These are phyloP conservation scores for Rubroboletus pulcherrimus DNA, from an alignment of 768 basidiomycete genomes.

Conservation along the genomic window DNA sequence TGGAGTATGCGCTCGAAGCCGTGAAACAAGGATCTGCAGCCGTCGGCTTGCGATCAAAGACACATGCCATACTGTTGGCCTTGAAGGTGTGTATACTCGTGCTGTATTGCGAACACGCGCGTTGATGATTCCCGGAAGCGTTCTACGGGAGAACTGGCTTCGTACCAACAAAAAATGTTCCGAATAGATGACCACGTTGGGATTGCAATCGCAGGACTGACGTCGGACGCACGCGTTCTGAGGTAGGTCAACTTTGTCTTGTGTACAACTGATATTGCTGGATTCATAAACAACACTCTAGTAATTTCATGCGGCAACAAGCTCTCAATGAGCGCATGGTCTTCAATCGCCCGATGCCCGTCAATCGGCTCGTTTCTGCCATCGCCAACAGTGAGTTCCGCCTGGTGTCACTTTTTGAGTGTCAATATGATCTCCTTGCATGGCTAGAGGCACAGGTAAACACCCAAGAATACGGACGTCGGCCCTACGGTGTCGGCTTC, in stretches of 20 bases:
- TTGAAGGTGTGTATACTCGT: constrained; percentile 63
- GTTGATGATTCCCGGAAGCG: constrained; percentile 49
- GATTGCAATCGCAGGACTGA: constrained; percentile 99
- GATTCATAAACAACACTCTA: constrained; percentile 30
- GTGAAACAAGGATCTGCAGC: constrained; percentile 99
- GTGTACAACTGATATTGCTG: neutral
- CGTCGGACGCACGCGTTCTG: constrained; percentile 94
- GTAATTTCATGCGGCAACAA: constrained; percentile 99
- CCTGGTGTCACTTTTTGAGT: neutral
- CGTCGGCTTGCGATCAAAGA: constrained; percentile 92
- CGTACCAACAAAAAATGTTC: constrained; percentile 99
- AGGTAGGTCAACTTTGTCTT: constrained; percentile 50
- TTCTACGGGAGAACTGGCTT: constrained; percentile 95
- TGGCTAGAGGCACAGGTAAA: constrained; percentile 91
- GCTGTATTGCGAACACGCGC: neutral
- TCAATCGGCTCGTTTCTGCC: constrained; percentile 86
- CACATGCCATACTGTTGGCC: constrained; percentile 87
- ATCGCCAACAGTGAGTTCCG: constrained; percentile 89
- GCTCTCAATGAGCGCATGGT: constrained; percentile 94
- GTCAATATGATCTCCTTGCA: constrained; percentile 1
- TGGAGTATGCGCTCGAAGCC: constrained; percentile 98
- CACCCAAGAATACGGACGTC: constrained; percentile 95
- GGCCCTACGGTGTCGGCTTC: constrained; percentile 98
- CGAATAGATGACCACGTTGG: constrained; percentile 99
- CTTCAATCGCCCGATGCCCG: constrained; percentile 92